Percentiles rank a stretch among this genome's conserved stretches.
These are phyloP conservation scores for Russula emetica DNA, from an alignment of 768 basidiomycete species.

Conservation along the genomic window DNA sequence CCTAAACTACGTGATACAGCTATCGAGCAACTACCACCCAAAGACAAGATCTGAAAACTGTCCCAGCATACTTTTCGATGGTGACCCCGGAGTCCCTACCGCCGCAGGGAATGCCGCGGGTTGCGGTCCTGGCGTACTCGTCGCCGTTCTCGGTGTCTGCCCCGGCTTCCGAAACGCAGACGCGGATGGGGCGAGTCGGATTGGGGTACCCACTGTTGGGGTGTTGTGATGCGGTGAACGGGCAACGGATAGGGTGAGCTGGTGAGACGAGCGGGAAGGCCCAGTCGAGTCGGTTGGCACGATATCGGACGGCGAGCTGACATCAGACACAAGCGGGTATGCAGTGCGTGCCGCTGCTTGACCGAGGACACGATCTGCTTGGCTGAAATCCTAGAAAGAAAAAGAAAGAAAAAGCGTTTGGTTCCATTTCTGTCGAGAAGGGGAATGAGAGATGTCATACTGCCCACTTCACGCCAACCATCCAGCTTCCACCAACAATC, in stretches of 20 bases:
- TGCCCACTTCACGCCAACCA: constrained; percentile 85
- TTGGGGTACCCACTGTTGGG: constrained; percentile 60
- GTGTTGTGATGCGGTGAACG: constrained; percentile 36
- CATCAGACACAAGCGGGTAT: constrained; percentile 27
- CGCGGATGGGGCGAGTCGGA: constrained; percentile 65
- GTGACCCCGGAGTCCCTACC: constrained; percentile 32
- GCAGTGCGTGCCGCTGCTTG: constrained; percentile 30
- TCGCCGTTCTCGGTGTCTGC: constrained; percentile 18
- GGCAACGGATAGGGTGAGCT: constrained; percentile 48
- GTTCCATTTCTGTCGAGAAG: neutral
- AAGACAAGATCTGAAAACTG: constrained; percentile 76
- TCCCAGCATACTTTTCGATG: constrained; percentile 59
- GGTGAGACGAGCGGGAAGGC: constrained; percentile 31
- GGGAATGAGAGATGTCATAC: constrained; percentile 45
- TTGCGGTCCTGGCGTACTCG: constrained; percentile 19
- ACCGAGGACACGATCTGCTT: constrained; percentile 52
- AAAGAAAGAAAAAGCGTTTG: neutral
- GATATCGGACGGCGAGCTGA: constrained; percentile 22
- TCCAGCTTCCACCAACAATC: constrained; percentile 65
- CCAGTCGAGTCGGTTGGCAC: constrained; percentile 27
- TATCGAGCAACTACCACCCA: constrained; percentile 14
- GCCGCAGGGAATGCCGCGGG: constrained; percentile 27
- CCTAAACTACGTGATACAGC: neutral
- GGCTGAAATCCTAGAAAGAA: constrained; percentile 50
- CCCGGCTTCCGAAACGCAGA: constrained; percentile 63